Conservation (phyloP, 169 alveolate species). For the Eimeria maxima region DNA sequence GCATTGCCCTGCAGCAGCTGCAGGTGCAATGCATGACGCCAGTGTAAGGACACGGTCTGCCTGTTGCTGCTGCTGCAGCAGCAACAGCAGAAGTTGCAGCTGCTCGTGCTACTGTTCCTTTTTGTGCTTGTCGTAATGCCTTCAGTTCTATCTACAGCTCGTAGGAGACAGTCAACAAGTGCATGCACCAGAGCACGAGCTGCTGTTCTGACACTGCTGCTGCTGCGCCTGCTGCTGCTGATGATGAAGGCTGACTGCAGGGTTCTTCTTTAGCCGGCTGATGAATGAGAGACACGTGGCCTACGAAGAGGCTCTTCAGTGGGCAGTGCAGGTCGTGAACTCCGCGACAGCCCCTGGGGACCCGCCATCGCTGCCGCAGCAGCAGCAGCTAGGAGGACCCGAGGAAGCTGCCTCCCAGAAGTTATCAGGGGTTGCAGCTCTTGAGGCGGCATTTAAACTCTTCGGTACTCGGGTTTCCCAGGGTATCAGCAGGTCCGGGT, state of each 20-base stretch:
- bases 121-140: too few species aligned
- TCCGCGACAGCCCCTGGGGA: conserved; percentile 39
- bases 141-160: not conserved
- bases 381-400: not conserved
- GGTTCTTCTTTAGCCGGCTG: conserved; percentile 15
- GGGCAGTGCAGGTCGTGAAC: not conserved
- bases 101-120: not conserved
- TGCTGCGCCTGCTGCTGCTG: conserved; percentile 1
- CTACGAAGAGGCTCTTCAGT: not conserved
- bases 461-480: not conserved
- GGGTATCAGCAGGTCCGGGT: conserved; percentile 31
- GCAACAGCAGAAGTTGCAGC: not conserved
- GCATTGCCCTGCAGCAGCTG: conserved; percentile 51
- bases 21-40: conserved; percentile 29
- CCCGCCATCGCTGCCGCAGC: not conserved
- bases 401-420: not conserved
- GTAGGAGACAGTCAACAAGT: not conserved
- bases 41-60: not conserved
- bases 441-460: conserved; percentile 7
- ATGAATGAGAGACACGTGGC: conserved; percentile 26
- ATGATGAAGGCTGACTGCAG: conserved; percentile 48
- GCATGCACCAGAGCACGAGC: not conserved
- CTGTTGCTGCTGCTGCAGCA: not conserved
- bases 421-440: not conserved
- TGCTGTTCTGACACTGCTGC: not conserved